Evolutionary conservation across 306 rosid genomes (phyloP).

Genomic region (Prosopis cineraria): DNA sequence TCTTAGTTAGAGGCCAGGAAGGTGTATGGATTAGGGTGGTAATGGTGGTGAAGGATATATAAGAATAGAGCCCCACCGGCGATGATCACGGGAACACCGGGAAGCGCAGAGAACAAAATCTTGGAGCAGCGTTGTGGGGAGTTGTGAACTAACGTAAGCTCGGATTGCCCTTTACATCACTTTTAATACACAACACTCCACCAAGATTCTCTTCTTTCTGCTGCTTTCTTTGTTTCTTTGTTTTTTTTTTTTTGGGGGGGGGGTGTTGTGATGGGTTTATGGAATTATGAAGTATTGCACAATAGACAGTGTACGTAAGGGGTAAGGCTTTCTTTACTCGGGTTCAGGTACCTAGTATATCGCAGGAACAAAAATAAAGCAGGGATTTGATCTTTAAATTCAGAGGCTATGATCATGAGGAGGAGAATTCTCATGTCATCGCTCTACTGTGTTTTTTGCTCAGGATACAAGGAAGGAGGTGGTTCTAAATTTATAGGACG

Average conservation of each 20-base stretch:
- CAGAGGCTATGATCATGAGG: neutral
- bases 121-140: constrained; percentile 4
- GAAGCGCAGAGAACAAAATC: neutral
- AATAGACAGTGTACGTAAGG: neutral
- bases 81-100: neutral
- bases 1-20: neutral
- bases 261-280: neutral
- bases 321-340: neutral
- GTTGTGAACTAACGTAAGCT: neutral
- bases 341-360: no score
- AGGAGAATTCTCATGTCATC: constrained; percentile 2
- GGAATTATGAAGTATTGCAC: neutral
- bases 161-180: neutral
- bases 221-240: neutral
- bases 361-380: neutral
- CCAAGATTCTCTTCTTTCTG: neutral
- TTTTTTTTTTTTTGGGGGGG: neutral
- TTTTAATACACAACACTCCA: neutral
- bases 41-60: neutral
- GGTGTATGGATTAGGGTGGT: neutral
- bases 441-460: constrained; percentile 20
- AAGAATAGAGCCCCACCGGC: neutral
- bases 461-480: neutral
- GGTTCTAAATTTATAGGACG: constrained; percentile 62
- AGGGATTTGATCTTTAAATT: neutral